Evolutionary conservation across 2,329 filamentous ascomycete species (phyloP), one percentile per base, ranked within the genome.

Genomic region (Colletotrichum nymphaeae): DNA sequence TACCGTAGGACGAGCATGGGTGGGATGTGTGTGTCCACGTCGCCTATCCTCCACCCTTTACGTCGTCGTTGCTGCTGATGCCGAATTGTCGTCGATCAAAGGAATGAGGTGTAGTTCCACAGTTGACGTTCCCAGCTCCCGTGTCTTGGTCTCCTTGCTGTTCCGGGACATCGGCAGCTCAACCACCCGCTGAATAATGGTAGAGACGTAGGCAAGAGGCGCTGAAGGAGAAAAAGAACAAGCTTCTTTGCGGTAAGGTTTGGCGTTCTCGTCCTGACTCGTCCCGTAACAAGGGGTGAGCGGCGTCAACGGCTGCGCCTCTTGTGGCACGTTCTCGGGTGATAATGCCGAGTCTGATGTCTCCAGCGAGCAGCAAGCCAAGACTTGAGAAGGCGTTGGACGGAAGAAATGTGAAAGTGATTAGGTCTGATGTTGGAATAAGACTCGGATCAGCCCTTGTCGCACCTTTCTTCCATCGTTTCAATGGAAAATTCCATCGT

Each of bases 1-100:
- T 49, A 63, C 37, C 52, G 58, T 9, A 35, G 35, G 60, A n/a
- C 55, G 60, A 26, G 55, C 70, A 73, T 66, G 42, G 60, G 1
- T 8, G 66, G 7, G 55, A 22, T 55, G 12, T 42, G 14, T 37
- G 14, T 42, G 37, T 16, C 19, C 11, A 6, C 11, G n/a, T 14
- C 14, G 28, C 46, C 19, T 35, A 9, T 64, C 46, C 2, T 35
- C 32, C 14, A 28, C 64, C 35, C 35, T 22, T 24, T 42, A 8
- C 37, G 37, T 42, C 24, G 12, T 42, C 46, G 32, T 22, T 42
- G 26, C 16, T 26, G 63, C 30, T 6, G 22, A 9, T 49, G 49
- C 24, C 32, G n/a, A 35, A 12, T 22, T 28, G 49, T 11, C 22
- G n/a, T 22, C 11, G 11, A 22, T 37, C n/a, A 24, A 35, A 32